phyloP scores from a whole-genome alignment of 169 alveolate genomes.

The Cryptosporidium viatorum region DNA sequence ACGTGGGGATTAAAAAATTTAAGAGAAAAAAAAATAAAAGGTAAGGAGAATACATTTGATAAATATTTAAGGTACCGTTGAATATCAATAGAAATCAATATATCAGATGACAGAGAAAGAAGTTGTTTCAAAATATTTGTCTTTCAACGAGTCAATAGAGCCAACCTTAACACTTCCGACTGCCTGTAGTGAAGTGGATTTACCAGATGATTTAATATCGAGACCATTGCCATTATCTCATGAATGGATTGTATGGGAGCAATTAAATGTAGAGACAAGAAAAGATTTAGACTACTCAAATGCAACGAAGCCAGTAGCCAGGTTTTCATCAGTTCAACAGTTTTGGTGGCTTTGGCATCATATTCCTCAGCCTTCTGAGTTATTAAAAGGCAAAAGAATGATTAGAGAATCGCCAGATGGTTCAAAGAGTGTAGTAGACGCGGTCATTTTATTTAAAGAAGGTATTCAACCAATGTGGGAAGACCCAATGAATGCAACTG shows the following conservation, averaged over 20 bases:
- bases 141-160: slow-evolving; percentile 52
- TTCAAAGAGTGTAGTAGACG: slow-evolving; percentile 64
- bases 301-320: slow-evolving; percentile 87
- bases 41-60: neutral
- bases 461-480: slow-evolving; percentile 90
- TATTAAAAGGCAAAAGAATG: slow-evolving; percentile 76
- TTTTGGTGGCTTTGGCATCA: slow-evolving; percentile 86
- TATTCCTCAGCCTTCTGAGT: slow-evolving; percentile 85
- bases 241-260: slow-evolving; percentile 90
- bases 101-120: slow-evolving; percentile 19
- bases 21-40: neutral
- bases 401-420: slow-evolving; percentile 70
- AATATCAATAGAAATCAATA: neutral
- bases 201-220: slow-evolving; percentile 28
- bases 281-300: slow-evolving; percentile 83
- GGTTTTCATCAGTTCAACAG: slow-evolving; percentile 84
- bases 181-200: slow-evolving; percentile 32
- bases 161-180: slow-evolving; percentile 35
- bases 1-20: slow-evolving; percentile 26
- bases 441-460: slow-evolving; percentile 78
- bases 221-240: slow-evolving; percentile 82
- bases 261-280: slow-evolving; percentile 81
- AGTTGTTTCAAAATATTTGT: slow-evolving; percentile 37
- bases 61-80: neutral
- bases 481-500: slow-evolving; percentile 85